Evolutionary conservation across 1,139 yeast species (phyloP), one percentile per base, ranked within the genome.

Genomic region (Diutina siamensis): DNA sequence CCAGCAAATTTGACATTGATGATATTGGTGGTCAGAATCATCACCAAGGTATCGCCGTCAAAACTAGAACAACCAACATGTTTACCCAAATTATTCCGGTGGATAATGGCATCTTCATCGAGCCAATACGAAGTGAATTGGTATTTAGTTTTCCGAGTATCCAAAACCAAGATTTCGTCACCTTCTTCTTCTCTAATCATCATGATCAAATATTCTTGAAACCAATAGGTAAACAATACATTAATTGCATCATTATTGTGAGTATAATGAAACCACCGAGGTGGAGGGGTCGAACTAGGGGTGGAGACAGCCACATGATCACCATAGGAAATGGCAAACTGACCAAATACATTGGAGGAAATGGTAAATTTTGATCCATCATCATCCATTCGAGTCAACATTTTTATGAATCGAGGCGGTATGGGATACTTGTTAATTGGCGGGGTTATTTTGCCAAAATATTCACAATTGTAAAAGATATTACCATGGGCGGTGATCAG

Each of bases 1-100:
- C 17, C 17, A n/a, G 18, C 17, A 21, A 68, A 50, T 44, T 65
- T 68, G 45, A 68, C 58, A 21, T 64, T 60, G 17, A 40, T 41
- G 35, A 41, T 41, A 8, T 9, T 28, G n/a, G 25, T 33, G n/a
- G 15, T 4, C 3, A 32, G 3, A 19, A 40, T n/a, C 27, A 40
- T 9, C 18, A 40, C 34, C 19, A 40, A 32, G 2, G 10, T 10
- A 8, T n/a, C 15, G 4, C 21, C 32, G 3, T 25, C n/a, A 5
- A 38, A 10, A 15, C 15, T 10, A n/a, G 15, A 15, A 4, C 31
- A n/a, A 1, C 4, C n/a, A 19, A 38, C 42, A 9, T 20, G 19
- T n/a, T 15, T n/a, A 15, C n/a, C 18, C 2, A 38, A 15, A 2
- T 27, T n/a, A 12, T 22, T 7, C 10, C 25, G 21, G 4, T 13